phyloP scores from a whole-genome alignment of 306 rosid species.

The Prunus fruticosa region DNA sequence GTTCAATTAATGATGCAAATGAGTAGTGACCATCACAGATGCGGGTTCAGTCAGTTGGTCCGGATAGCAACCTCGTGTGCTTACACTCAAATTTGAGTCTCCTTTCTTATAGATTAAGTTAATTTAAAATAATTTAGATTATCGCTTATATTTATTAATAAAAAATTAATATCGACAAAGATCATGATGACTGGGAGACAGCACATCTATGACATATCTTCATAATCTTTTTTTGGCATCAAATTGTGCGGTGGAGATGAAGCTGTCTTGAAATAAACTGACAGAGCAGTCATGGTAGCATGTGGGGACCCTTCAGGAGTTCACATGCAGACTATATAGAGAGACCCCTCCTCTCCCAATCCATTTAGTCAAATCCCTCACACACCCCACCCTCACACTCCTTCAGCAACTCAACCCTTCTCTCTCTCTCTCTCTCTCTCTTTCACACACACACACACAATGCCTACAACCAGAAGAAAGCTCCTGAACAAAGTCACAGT shows the following conservation, averaged over 20 bases:
- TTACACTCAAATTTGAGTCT: too few species aligned
- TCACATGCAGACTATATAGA: slow-evolving; percentile 36
- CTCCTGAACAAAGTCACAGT: slow-evolving; percentile 52
- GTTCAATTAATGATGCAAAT: too few species aligned
- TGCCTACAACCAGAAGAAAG: slow-evolving; percentile 55
- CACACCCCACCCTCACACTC: not conserved
- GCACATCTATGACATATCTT: not conserved
- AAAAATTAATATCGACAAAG: too few species aligned
- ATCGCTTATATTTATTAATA: too few species aligned
- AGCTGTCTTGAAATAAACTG: slow-evolving; percentile 18
- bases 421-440: not conserved
- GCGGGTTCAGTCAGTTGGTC: too few species aligned
- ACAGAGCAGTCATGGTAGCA: slow-evolving; percentile 25
- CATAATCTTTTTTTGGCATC: not conserved
- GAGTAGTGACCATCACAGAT: too few species aligned
- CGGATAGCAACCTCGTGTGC: too few species aligned
- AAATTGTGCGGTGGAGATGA: slow-evolving; percentile 30
- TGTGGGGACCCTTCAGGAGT: slow-evolving; percentile 22
- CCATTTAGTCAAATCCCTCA: not conserved
- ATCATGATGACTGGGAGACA: not conserved
- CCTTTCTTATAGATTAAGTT: too few species aligned
- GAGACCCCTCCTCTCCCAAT: not conserved
- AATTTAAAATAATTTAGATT: too few species aligned
- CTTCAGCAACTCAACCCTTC: slow-evolving; percentile 1
- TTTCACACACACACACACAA: slow-evolving; percentile 20